These are phyloP conservation scores for Termitomyces sp. DNA, from an alignment of 768 basidiomycete species.

Conservation along the genomic window DNA sequence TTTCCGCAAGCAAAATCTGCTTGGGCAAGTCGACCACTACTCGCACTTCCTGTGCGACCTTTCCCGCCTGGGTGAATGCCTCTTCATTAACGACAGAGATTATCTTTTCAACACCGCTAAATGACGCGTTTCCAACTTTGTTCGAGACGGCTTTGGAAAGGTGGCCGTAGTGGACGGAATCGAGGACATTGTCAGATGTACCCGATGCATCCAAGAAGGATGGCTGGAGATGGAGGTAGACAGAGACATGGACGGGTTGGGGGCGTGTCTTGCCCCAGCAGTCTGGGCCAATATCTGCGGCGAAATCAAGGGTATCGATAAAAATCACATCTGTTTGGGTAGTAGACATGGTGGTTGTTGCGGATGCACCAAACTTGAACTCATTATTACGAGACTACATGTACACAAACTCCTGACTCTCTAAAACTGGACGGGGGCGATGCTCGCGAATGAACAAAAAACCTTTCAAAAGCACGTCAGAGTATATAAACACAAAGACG, in stretches of 20 bases:
- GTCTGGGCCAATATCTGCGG: conserved; percentile 43
- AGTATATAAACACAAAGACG: not conserved
- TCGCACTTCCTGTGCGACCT: conserved; percentile 33
- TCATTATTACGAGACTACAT: conserved; percentile 2
- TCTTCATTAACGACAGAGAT: conserved; percentile 32
- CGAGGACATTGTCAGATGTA: conserved; percentile 45
- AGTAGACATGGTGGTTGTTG: not conserved
- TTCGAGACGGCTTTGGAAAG: conserved; percentile 47
- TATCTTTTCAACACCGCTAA: conserved; percentile 30
- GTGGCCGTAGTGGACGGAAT: conserved; percentile 65
- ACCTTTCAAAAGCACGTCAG: not conserved
- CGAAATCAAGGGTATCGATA: conserved; percentile 37
- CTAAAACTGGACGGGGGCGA: not conserved
- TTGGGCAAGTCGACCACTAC: conserved; percentile 44
- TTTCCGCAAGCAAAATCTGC: conserved; percentile 47
- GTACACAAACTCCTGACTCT: not conserved
- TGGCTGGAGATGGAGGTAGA: conserved; percentile 43
- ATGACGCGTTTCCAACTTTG: conserved; percentile 21
- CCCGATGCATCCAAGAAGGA: conserved; percentile 44
- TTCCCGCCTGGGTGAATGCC: conserved; percentile 36
- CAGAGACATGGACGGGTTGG: conserved; percentile 51
- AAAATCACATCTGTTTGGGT: conserved; percentile 39
- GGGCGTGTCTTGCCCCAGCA: conserved; percentile 45
- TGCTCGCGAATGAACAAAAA: not conserved
- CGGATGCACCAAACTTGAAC: not conserved